A percentile compares a stretch with the other conserved stretches of the same genome.
These are phyloP conservation scores for Nicotiana paniculata DNA, from an alignment of 257 asterid genomes.

Conservation along the genomic window DNA sequence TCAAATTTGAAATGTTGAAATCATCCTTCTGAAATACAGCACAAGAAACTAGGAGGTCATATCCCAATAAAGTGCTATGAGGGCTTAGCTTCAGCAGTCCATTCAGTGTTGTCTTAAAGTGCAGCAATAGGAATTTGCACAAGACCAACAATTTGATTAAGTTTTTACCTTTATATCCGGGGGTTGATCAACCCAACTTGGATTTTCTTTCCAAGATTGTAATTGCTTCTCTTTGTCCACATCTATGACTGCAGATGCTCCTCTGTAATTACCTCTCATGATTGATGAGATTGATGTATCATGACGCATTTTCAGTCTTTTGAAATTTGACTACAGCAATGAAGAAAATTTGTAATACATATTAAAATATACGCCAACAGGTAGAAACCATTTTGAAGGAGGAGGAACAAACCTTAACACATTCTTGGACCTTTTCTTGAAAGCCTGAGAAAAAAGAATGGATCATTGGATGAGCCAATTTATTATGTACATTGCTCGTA, in stretches of 20 bases:
- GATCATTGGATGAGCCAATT: background rate
- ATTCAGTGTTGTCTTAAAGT: background rate
- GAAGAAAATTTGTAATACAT: background rate
- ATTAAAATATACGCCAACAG: background rate
- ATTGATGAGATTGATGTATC: conserved; percentile 9
- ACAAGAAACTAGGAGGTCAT: background rate
- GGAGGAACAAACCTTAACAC: conserved; percentile 4
- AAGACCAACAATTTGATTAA: background rate
- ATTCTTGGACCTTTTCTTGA: conserved; percentile 5
- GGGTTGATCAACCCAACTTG: conserved; percentile 57
- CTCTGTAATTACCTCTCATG: conserved; percentile 19
- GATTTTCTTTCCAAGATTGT: conserved; percentile 73
- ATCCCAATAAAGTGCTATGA: background rate
- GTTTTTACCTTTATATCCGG: conserved; percentile 54
- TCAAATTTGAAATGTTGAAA: background rate
- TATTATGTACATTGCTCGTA: conserved; percentile 2
- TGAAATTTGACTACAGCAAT: conserved; percentile 32
- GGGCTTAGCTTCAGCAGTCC: background rate
- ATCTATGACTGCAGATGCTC: conserved; percentile 18
- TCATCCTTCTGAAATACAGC: background rate
- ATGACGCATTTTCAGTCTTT: conserved; percentile 24
- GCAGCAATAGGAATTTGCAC: background rate
- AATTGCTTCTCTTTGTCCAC: conserved; percentile 60
- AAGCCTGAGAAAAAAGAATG: conserved; percentile 7
- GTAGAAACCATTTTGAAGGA: background rate